Conservation (phyloP, 2,329 filamentous ascomycete species). For the Calonectria leucothoes region DNA sequence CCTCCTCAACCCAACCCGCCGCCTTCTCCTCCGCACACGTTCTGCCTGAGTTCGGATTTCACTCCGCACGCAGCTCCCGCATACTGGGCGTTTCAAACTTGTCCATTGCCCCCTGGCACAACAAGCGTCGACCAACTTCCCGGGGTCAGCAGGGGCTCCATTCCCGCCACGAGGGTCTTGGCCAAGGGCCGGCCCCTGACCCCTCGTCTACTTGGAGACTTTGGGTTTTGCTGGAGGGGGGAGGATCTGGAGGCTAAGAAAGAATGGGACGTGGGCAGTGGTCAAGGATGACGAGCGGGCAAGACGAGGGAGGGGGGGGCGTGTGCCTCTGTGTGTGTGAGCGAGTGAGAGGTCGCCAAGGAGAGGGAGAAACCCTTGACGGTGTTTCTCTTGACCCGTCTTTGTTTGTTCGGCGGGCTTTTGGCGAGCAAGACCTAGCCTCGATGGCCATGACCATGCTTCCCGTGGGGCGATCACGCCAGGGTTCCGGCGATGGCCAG, state of each 20-base stretch:
- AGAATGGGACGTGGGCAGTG: background rate
- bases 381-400: background rate
- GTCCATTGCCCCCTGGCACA: slow-evolving; percentile 1
- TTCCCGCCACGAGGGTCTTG: slow-evolving; percentile 16
- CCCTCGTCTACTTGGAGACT: slow-evolving; percentile 11
- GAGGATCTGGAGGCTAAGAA: slow-evolving; percentile 18
- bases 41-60: background rate
- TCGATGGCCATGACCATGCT: slow-evolving; percentile 12
- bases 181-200: slow-evolving; percentile 17
- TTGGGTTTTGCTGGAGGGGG: slow-evolving; percentile 6
- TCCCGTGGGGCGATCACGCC: slow-evolving; percentile 29
- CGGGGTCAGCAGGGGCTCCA: slow-evolving; percentile 14
- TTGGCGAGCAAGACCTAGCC: background rate
- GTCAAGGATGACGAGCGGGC: background rate
- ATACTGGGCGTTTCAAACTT: background rate
- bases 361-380: background rate
- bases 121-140: slow-evolving; percentile 22
- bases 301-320: background rate
- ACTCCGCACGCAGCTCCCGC: background rate
- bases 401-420: background rate
- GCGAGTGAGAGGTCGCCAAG: background rate
- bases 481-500: slow-evolving; percentile 18
- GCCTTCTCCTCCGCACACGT: slow-evolving; percentile 42
- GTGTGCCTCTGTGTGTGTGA: no score
- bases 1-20: slow-evolving; percentile 43